A percentile compares a stretch with the other conserved stretches of the same genome.
These are phyloP conservation scores for Tausonia pullulans DNA, from an alignment of 1,284 basidiomycete genomes.

Conservation along the genomic window DNA sequence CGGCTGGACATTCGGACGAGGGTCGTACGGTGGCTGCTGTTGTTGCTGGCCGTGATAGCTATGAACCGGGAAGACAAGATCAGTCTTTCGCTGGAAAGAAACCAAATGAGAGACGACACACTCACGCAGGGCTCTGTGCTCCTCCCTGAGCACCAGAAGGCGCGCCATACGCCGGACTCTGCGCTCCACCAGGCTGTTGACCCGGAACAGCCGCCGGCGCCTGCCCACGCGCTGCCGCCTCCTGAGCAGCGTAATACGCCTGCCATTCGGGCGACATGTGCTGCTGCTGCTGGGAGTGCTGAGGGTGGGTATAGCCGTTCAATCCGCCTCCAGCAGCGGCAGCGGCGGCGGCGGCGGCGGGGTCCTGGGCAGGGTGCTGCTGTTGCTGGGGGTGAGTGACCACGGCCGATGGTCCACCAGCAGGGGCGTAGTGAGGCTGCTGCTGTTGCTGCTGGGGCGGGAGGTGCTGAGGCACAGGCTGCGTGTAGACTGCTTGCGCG, in stretches of 20 bases:
- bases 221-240: slow-evolving; percentile 20
- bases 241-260: slow-evolving; percentile 31
- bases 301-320: not conserved
- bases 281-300: not conserved
- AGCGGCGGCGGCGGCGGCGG: too few species aligned
- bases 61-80: not conserved
- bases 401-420: not conserved
- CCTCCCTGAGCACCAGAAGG: not conserved
- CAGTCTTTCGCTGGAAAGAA: not conserved
- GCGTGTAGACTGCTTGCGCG: slow-evolving; percentile 5
- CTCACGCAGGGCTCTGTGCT: not conserved
- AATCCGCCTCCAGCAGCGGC: too few species aligned
- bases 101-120: not conserved
- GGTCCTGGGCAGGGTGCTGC: slow-evolving; percentile 1
- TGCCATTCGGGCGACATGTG: slow-evolving; percentile 28
- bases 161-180: too few species aligned
- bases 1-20: too few species aligned
- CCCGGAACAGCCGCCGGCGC: slow-evolving; percentile 15
- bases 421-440: not conserved
- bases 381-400: slow-evolving; percentile 11
- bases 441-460: slow-evolving; percentile 1
- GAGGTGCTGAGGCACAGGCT: slow-evolving; percentile 4
- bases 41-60: slow-evolving; percentile 16
- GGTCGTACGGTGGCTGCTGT: slow-evolving; percentile 16
- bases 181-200: not conserved